Evolutionary conservation across 2,329 filamentous ascomycete species (phyloP).

Genomic region (Kalaharituber pfeilii): DNA sequence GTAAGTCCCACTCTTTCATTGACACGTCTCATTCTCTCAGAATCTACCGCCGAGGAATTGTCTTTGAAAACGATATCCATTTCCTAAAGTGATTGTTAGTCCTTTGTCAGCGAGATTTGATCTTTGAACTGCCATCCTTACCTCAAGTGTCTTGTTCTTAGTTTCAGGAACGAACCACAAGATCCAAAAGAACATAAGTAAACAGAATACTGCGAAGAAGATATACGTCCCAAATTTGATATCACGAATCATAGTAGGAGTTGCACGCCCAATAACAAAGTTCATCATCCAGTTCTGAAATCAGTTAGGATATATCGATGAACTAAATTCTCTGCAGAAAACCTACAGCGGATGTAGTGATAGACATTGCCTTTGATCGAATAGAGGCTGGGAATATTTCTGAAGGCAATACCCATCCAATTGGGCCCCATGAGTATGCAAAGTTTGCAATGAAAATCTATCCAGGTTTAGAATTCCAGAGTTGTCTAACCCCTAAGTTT

Average conservation of each 20-base stretch:
- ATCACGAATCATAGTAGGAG: slow-evolving; percentile 43
- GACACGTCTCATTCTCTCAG: neutral
- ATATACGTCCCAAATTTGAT: slow-evolving; percentile 40
- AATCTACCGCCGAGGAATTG: neutral
- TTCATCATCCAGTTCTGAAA: no score
- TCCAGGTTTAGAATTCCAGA: neutral
- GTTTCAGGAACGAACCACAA: slow-evolving; percentile 42
- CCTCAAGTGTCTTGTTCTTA: slow-evolving; percentile 22
- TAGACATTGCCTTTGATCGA: slow-evolving; percentile 50
- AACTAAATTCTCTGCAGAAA: neutral
- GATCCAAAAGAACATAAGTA: slow-evolving; percentile 35
- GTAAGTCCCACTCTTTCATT: neutral
- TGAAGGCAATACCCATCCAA: slow-evolving; percentile 55
- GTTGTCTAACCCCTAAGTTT: neutral
- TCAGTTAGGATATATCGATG: neutral
- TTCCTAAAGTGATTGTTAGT: neutral
- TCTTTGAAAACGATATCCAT: slow-evolving; percentile 2
- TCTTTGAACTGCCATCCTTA: no score
- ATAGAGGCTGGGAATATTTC: slow-evolving; percentile 59
- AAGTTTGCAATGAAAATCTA: neutral
- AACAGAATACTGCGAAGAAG: slow-evolving; percentile 41
- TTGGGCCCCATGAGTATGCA: slow-evolving; percentile 54
- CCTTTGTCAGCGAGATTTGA: neutral
- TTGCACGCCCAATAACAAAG: slow-evolving; percentile 38
- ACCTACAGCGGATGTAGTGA: slow-evolving; percentile 36